Conservation (phyloP, 345 rosid species). For the Erucastrum elatum region DNA sequence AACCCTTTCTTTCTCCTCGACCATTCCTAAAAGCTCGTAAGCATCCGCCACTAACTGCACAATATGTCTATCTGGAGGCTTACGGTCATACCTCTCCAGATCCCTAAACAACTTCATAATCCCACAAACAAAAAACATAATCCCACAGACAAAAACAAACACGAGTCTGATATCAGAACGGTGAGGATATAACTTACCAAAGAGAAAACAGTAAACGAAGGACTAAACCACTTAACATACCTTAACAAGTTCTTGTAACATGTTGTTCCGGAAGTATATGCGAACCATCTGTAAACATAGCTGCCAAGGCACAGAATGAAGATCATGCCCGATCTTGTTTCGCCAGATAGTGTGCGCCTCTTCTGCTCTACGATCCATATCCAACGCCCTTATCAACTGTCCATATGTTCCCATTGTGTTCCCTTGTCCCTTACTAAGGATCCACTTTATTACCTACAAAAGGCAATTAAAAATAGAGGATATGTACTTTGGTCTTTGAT, state of each 20-base stretch:
- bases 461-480: not conserved
- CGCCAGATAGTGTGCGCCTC: slow-evolving; percentile 88
- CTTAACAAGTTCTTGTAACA: slow-evolving; percentile 74
- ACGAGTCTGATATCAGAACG: slow-evolving; percentile 5
- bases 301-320: slow-evolving; percentile 92
- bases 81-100: slow-evolving; percentile 79
- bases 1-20: slow-evolving; percentile 65
- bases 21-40: slow-evolving; percentile 65
- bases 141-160: not conserved
- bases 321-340: slow-evolving; percentile 69
- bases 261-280: slow-evolving; percentile 78
- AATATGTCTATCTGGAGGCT: slow-evolving; percentile 71
- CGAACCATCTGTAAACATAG: slow-evolving; percentile 70
- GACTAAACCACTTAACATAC: slow-evolving; percentile 35
- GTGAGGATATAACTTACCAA: not conserved
- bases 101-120: slow-evolving; percentile 66
- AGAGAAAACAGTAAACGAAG: no score
- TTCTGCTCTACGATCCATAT: slow-evolving; percentile 83
- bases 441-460: slow-evolving; percentile 89
- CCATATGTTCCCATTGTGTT: slow-evolving; percentile 77
- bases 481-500: not conserved
- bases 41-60: slow-evolving; percentile 81
- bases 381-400: slow-evolving; percentile 77
- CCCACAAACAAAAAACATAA: no score
- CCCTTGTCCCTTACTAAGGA: slow-evolving; percentile 98